Percentiles rank a stretch among this genome's conserved stretches.
Evolutionary conservation across 2,329 filamentous ascomycete species (phyloP).

Genomic region (Pleomassaria siparia): DNA sequence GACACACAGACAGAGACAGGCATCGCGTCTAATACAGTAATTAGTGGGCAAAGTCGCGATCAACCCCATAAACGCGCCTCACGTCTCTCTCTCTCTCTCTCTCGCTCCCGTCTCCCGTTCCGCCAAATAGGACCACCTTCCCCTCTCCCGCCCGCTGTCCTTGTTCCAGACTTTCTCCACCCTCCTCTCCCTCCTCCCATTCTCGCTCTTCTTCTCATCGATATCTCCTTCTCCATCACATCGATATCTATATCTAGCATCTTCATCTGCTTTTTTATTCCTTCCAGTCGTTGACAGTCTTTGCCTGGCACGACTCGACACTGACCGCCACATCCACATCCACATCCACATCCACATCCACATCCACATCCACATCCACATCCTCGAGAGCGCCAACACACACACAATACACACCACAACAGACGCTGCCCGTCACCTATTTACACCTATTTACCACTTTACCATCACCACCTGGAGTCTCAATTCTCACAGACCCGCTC

Average conservation of each 20-base stretch:
- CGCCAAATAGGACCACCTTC: slow-evolving; percentile 21
- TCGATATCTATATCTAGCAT: background rate
- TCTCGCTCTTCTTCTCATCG: slow-evolving; percentile 9
- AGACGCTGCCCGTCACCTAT: slow-evolving; percentile 1
- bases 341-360: no score
- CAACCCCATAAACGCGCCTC: slow-evolving; percentile 22
- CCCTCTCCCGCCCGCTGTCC: no score
- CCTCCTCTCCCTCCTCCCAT: background rate
- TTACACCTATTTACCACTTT: background rate
- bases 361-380: no score
- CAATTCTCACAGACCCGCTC: background rate
- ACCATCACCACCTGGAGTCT: background rate
- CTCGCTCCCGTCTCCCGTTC: background rate
- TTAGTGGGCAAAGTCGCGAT: background rate
- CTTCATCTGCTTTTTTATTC: slow-evolving; percentile 2
- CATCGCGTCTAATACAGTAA: no score
- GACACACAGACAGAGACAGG: no score
- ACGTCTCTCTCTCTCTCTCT: no score
- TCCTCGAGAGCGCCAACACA: no score
- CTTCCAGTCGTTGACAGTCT: slow-evolving; percentile 7
- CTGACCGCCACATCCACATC: no score
- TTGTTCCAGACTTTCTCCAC: no score
- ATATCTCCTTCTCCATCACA: slow-evolving; percentile 10
- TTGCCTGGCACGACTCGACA: slow-evolving; percentile 9
- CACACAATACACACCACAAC: background rate